Base-by-base conservation (phyloP, 2,329 filamentous ascomycete genomes). In the Paecilomyces formosus region DNA sequence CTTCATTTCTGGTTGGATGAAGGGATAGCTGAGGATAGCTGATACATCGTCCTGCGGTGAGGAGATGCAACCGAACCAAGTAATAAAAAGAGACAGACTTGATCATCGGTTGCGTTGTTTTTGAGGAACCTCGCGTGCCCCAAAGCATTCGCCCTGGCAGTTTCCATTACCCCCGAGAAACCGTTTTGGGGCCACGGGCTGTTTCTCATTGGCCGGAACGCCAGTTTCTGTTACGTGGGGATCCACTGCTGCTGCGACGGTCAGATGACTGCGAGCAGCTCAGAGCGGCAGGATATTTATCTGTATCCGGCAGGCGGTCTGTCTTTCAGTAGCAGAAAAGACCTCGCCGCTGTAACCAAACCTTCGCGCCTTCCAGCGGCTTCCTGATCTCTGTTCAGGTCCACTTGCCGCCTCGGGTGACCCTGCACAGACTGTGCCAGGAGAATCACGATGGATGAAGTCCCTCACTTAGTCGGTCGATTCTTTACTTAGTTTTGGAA, bases 191-290 rank as follows among this genome's bases (percentile, higher is more conserved):
- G 54, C 55, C 54, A 50, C 54, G 12, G 35, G 24, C 15, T 11
- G 0, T 15, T 21, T 55, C 28, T 64, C 53, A 74, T 74, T 75
- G 72, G 72, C 50, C 54, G 21, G 2, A 1, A 1, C 3, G 13
- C n/a, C 45, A 57, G 64, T 74, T 74, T 74, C 68, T 71, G 61
- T 75, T 75, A 74, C 72, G 72, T 74, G 64, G 68, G 57, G 64
- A 31, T 31, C 61, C 61, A 63, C 61, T 56, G 53, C 58, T 33
- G 55, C 53, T 51, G 58, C 26, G 54, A 57, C 51, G 61, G 68
- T 73, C 71, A 74, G 56, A 21, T 18, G 4, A 13, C 33, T 8
- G 9, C n/a, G n/a, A n/a, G n/a, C n/a, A n/a, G n/a, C n/a, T 18
- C 2, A 49, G 54, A n/a, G 56, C 55, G n/a, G 28, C 3, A 12